These are phyloP conservation scores for Neurospora sp. DNA, from an alignment of 495 filamentous ascomycete species.

Conservation along the genomic window DNA sequence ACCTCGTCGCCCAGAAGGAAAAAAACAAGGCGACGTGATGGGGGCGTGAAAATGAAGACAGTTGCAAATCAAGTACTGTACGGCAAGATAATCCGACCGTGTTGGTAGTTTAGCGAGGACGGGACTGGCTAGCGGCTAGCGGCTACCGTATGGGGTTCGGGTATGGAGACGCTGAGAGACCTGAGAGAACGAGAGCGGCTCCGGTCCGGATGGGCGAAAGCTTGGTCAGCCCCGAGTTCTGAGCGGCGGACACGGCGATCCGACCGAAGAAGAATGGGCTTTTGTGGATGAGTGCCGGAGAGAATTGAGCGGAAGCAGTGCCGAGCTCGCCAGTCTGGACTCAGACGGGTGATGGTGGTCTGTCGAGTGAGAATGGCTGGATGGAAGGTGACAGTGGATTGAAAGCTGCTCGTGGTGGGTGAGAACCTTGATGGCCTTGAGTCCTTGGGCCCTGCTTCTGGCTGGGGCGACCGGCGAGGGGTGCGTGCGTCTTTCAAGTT, in stretches of 20 bases:
- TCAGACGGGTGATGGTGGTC: neutral
- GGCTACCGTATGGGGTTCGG: neutral
- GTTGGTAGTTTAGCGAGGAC: neutral
- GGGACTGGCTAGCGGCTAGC: neutral
- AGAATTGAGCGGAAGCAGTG: neutral
- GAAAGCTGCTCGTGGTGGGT: conserved; percentile 5
- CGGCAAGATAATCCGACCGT: neutral
- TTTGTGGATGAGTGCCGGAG: neutral
- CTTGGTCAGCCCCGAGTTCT: neutral
- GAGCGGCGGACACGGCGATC: neutral
- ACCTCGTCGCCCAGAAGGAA: neutral
- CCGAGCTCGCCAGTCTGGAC: neutral
- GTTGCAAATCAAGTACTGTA: neutral
- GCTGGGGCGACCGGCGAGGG: neutral
- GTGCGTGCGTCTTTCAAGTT: neutral
- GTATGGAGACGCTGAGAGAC: neutral
- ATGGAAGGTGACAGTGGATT: neutral
- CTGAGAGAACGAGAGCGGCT: neutral
- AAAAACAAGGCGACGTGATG: neutral
- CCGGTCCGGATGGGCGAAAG: neutral
- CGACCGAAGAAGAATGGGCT: neutral
- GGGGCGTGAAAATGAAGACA: neutral
- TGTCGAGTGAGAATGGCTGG: neutral
- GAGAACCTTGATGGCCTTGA: conserved; percentile 16
- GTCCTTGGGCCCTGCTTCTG: neutral